Conservation (phyloP, 2,329 filamentous ascomycete species). For the Neofusicoccum cordaticola region DNA sequence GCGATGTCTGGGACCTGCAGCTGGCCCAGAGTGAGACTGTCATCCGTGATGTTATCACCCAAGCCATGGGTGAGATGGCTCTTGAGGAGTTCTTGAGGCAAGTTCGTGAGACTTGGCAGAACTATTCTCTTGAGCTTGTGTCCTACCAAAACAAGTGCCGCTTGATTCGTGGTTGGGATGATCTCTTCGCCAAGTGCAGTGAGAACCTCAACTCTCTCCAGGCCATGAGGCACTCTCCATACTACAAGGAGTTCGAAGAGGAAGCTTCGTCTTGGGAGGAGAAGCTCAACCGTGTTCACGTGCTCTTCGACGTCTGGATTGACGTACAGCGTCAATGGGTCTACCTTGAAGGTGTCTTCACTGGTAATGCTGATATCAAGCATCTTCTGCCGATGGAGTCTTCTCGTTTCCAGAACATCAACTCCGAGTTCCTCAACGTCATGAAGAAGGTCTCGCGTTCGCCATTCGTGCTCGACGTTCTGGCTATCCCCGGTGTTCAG, state of each 20-base stretch:
- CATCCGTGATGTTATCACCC: conserved; percentile 88
- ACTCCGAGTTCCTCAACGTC: conserved; percentile 96
- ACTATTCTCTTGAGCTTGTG: conserved; percentile 89
- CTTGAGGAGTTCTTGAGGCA: conserved; percentile 96
- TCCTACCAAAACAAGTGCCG: conserved; percentile 98
- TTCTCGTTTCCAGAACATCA: conserved; percentile 97
- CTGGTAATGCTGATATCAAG: conserved; percentile 98
- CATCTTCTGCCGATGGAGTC: conserved; percentile 95
- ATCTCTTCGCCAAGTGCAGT: conserved; percentile 96
- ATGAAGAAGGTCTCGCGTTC: conserved; percentile 99
- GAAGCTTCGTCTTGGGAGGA: conserved; percentile 97
- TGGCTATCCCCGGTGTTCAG: conserved; percentile 92
- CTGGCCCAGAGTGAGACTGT: conserved; percentile 81
- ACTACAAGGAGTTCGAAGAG: conserved; percentile 99
- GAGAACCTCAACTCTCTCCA: conserved; percentile 97
- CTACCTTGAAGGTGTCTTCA: conserved; percentile 98
- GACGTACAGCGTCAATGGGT: conserved; percentile 99
- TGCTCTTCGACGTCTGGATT: conserved; percentile 99
- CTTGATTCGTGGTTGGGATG: conserved; percentile 95
- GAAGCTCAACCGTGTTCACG: conserved; percentile 93
- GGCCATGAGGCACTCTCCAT: conserved; percentile 97
- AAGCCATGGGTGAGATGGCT: conserved; percentile 97
- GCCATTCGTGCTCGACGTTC: conserved; percentile 89
- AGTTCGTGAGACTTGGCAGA: conserved; percentile 95
- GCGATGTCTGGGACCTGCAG: conserved; percentile 97